These are phyloP conservation scores for Penicillium pancosmium DNA, from an alignment of 495 filamentous ascomycete species.

Conservation along the genomic window DNA sequence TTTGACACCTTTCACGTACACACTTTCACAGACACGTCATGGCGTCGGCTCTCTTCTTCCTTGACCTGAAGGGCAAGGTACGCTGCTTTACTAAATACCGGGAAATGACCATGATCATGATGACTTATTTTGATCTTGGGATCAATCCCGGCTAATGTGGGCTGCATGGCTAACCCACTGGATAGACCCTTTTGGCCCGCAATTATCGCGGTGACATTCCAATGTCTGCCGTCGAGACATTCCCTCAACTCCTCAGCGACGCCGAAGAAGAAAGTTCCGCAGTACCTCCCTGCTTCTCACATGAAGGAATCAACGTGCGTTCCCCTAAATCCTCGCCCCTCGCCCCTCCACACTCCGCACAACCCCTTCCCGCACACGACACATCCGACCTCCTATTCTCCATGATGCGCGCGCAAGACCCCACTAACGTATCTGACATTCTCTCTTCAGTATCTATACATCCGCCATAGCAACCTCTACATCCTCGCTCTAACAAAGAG, in stretches of 20 bases:
- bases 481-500: slow-evolving; percentile 97
- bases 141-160: slow-evolving; percentile 13
- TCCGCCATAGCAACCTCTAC: slow-evolving; percentile 99
- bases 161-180: slow-evolving; percentile 32
- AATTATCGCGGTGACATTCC: slow-evolving; percentile 99
- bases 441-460: slow-evolving; percentile 86
- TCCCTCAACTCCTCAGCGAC: slow-evolving; percentile 94
- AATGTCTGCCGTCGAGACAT: slow-evolving; percentile 99
- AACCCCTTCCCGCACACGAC: too few relatives aligned
- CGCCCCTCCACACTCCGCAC: background rate
- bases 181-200: slow-evolving; percentile 91
- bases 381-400: background rate
- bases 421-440: slow-evolving; percentile 18
- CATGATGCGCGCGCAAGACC: too few relatives aligned
- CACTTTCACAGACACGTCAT: slow-evolving; percentile 56
- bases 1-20: slow-evolving; percentile 8
- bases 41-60: slow-evolving; percentile 98
- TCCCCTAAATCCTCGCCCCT: slow-evolving; percentile 7
- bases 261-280: slow-evolving; percentile 99
- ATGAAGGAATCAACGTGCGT: slow-evolving; percentile 96
- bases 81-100: slow-evolving; percentile 16
- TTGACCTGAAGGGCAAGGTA: slow-evolving; percentile 99
- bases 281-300: slow-evolving; percentile 96
- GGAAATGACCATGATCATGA: background rate
- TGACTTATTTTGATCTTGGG: background rate